phyloP scores from a whole-genome alignment of 768 basidiomycete species.

The Leccinellum luteum region DNA sequence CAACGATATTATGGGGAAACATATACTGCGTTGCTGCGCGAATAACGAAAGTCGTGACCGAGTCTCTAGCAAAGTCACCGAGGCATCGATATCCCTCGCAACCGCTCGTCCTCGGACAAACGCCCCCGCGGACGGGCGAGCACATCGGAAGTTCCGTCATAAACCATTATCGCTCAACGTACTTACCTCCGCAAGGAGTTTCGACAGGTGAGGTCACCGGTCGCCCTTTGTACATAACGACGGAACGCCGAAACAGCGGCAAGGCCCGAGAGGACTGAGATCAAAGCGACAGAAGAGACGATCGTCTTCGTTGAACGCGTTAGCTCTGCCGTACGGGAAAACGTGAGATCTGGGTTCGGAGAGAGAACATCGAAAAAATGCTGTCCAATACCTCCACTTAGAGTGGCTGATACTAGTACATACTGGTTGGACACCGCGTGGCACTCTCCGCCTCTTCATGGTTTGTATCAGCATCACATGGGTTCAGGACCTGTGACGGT shows the following conservation, averaged over 20 bases:
- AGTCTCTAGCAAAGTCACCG: not conserved
- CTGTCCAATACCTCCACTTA: too few species aligned
- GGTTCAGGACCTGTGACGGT: not conserved
- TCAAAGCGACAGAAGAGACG: not conserved
- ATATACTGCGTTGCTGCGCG: not conserved
- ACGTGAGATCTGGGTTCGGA: not conserved
- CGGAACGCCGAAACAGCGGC: not conserved
- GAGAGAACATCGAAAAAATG: not conserved
- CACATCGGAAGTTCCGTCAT: constrained; percentile 5
- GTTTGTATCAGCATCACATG: not conserved
- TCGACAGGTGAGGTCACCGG: not conserved
- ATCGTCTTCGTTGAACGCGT: not conserved
- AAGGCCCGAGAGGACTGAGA: not conserved
- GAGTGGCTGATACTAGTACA: not conserved
- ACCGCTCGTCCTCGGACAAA: not conserved
- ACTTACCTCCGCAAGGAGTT: not conserved
- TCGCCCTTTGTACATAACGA: not conserved
- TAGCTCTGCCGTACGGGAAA: not conserved
- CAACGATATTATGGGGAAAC: not conserved
- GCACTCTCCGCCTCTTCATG: not conserved
- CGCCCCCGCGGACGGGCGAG: constrained; percentile 6
- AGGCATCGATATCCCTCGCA: not conserved
- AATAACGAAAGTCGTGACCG: not conserved
- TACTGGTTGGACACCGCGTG: not conserved
- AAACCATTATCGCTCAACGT: constrained; percentile 3